Base-by-base conservation (phyloP, 2,329 filamentous ascomycete species). In the Zarea fungicola region DNA sequence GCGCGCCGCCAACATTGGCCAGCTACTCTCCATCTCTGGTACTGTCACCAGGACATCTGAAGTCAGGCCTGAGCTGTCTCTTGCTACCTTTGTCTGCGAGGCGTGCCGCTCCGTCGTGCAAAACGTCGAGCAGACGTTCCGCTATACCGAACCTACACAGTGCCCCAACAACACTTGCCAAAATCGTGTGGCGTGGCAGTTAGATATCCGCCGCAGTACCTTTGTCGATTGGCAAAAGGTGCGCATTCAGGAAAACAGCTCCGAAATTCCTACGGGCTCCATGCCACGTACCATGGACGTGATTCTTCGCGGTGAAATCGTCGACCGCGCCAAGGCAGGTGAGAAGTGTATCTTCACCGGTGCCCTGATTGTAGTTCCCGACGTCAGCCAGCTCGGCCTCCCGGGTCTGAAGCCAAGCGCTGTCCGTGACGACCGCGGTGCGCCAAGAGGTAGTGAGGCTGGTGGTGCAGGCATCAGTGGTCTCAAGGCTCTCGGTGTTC, bases 191-290 rank as follows among this genome's bases (percentile, higher is more conserved):
- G 89, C 87, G n/a, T 99, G 93, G 93, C 84, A 90, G 56, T 72
- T 99, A n/a, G 92, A 99, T 60, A 96, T 99, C 61, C 80, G 89
- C 36, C 92, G 95, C 66, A 96, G 91, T 66, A 97, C 91, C 0
- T 99, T 99, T 64, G 87, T 99, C 53, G 93, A 99, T 70, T 99
- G 93, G 93, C 93, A 99, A 65, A 97, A 97, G 66, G 90, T 97
- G 21, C 87, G 95, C 54, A 89, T 97, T 53, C 93, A 99, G 69
- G 93, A 99, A 68, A 99, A 97, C 72, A 96, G 90, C 57, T 92
- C 92, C 4, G 93, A 99, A 65, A 99, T 99, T 31, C 93, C 93
- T 0, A 99, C 93, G 0, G 93, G 93, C 48, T 96, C 91, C 70
- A 99, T 99, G 93, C 93, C 93, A 21, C 81, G 93, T 52, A 99